A percentile compares a stretch with the other conserved stretches of the same genome.
phyloP scores from a whole-genome alignment of 148 eudicot genomes.

The Spergularia marina region DNA sequence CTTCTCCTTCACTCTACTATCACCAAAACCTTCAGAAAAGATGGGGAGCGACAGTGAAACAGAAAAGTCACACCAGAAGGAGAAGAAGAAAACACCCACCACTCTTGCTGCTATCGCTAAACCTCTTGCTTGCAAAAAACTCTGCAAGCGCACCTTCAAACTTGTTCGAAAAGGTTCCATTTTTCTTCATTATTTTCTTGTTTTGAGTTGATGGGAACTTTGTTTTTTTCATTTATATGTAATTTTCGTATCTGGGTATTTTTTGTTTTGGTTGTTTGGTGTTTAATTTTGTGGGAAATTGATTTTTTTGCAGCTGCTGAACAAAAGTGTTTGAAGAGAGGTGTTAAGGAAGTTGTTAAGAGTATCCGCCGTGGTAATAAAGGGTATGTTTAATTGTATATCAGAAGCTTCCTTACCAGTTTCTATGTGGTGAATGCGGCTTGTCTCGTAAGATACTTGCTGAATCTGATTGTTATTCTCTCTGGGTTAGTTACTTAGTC shows the following conservation, averaged over 20 bases:
- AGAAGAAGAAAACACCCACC: constrained; percentile 54
- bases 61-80: constrained; percentile 54
- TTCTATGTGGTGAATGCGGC: too few species aligned
- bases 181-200: not conserved
- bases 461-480: too few species aligned
- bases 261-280: not conserved
- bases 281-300: not conserved
- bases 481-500: too few species aligned
- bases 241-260: not conserved
- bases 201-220: not conserved
- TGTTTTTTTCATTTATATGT: not conserved
- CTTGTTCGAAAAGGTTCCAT: constrained; percentile 73
- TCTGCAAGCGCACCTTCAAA: constrained; percentile 73
- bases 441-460: too few species aligned
- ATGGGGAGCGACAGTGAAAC: constrained; percentile 77
- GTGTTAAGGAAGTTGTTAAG: constrained; percentile 95
- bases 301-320: constrained; percentile 64
- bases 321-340: constrained; percentile 92
- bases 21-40: not conserved
- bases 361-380: constrained; percentile 85
- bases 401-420: too few species aligned
- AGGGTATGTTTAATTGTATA: constrained; percentile 44
- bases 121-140: constrained; percentile 95
- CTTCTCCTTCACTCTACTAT: not conserved
- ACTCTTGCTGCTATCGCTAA: constrained; percentile 84